Conservation (phyloP, 306 rosid genomes). For the Malus asiatica region DNA sequence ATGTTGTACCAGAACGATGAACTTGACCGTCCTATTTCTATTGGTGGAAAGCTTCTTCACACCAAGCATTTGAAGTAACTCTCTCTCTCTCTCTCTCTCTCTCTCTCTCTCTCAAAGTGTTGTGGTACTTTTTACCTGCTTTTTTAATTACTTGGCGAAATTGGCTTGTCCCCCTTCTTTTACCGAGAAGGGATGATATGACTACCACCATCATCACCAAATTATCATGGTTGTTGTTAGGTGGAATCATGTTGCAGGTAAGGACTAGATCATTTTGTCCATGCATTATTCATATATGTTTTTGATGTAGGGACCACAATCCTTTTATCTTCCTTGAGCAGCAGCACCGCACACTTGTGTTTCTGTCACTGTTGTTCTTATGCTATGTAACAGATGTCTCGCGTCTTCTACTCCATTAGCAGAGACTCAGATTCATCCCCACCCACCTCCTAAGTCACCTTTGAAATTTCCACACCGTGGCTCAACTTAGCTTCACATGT, state of each 20-base stretch:
- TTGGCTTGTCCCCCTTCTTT: background rate
- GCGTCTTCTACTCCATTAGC: background rate
- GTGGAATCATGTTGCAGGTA: background rate
- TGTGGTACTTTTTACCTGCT: background rate
- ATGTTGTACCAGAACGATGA: constrained; percentile 58
- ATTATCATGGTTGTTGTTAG: background rate
- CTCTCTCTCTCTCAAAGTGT: background rate
- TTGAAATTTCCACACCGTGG: background rate
- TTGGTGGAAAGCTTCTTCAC: constrained; percentile 62
- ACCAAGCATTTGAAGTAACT: constrained; percentile 53
- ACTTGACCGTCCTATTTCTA: constrained; percentile 55
- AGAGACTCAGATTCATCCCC: background rate
- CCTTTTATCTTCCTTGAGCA: background rate
- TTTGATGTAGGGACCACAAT: background rate
- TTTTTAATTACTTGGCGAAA: background rate
- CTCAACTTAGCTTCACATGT: background rate
- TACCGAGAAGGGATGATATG: background rate
- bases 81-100: background rate
- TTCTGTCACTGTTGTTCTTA: background rate
- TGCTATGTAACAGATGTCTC: background rate
- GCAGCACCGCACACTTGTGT: background rate
- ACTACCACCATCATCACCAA: too few relatives aligned
- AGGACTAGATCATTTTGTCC: background rate
- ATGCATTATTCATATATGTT: background rate
- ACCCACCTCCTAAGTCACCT: background rate